Percentiles rank a stretch among this genome's conserved stretches.
Evolutionary conservation across 345 rosid genomes (phyloP).

Genomic region (Bruguiera parviflora): DNA sequence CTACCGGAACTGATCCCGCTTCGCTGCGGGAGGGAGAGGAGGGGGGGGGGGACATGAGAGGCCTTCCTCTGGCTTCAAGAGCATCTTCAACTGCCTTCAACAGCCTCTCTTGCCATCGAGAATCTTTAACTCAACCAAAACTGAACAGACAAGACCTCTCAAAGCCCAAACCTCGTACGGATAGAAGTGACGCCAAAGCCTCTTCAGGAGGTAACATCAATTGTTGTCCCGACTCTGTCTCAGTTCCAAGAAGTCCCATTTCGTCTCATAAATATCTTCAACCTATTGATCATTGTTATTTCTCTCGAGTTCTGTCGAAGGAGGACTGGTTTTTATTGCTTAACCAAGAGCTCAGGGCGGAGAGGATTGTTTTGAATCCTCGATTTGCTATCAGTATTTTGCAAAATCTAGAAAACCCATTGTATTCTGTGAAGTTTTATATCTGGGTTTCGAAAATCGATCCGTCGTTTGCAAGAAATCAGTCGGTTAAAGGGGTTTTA

Average conservation of each 20-base stretch:
- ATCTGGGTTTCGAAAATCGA: conserved; percentile 67
- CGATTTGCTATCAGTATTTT: conserved; percentile 55
- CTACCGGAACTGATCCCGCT: background rate
- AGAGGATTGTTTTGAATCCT: conserved; percentile 46
- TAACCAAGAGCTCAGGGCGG: conserved; percentile 54
- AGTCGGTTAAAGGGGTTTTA: conserved; percentile 49
- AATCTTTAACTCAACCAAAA: conserved; percentile 8
- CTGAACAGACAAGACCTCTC: conserved; percentile 11
- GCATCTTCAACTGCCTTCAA: conserved; percentile 30
- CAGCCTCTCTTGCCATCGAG: conserved; percentile 4
- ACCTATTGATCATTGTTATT: conserved; percentile 42
- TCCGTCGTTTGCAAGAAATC: conserved; percentile 46
- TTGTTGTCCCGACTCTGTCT: conserved; percentile 8
- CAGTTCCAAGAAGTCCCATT: conserved; percentile 9
- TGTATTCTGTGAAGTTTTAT: conserved; percentile 55
- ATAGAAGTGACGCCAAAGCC: conserved; percentile 2
- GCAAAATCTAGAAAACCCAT: conserved; percentile 76
- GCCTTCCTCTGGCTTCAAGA: conserved; percentile 48
- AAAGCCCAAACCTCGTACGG: conserved; percentile 4
- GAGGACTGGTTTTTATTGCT: conserved; percentile 73
- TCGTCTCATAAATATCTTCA: conserved; percentile 17
- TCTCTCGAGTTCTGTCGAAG: conserved; percentile 55
- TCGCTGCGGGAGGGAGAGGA: background rate
- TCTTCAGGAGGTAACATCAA: conserved; percentile 26
- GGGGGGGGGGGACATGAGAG: conserved; percentile 42